Conservation (phyloP, 176 grass and related monocot species). For the Oropetium thomaeum region DNA sequence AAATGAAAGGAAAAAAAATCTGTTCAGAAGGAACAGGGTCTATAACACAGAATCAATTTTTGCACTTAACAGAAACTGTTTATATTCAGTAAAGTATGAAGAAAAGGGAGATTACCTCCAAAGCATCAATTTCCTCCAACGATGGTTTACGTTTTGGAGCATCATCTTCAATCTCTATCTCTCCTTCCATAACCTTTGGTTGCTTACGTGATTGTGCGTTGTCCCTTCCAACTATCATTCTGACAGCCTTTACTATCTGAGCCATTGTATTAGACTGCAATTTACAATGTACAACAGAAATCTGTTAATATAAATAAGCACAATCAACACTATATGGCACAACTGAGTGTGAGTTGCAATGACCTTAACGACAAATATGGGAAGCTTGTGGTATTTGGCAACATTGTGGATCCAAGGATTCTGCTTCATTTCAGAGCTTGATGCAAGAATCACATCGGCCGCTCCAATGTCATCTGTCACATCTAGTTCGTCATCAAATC, state of each 20-base stretch:
- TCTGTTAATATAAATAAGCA: slow-evolving; percentile 33
- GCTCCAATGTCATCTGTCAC: slow-evolving; percentile 85
- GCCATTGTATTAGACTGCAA: slow-evolving; percentile 84
- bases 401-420: slow-evolving; percentile 83
- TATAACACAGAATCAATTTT: neutral
- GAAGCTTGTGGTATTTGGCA: slow-evolving; percentile 74
- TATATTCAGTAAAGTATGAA: neutral
- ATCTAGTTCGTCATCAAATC: slow-evolving; percentile 74
- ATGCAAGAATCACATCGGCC: slow-evolving; percentile 84
- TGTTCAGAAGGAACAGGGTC: neutral
- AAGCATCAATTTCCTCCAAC: slow-evolving; percentile 91
- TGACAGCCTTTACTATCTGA: slow-evolving; percentile 92
- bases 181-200: slow-evolving; percentile 41
- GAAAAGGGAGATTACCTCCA: slow-evolving; percentile 65
- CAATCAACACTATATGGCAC: slow-evolving; percentile 15
- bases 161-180: slow-evolving; percentile 93
- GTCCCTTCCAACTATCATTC: slow-evolving; percentile 87
- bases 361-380: slow-evolving; percentile 95
- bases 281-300: slow-evolving; percentile 19
- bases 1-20: neutral
- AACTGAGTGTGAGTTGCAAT: slow-evolving; percentile 20
- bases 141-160: slow-evolving; percentile 88
- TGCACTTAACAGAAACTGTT: neutral
- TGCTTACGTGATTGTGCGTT: slow-evolving; percentile 27
- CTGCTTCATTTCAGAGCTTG: slow-evolving; percentile 82